phyloP scores from a whole-genome alignment of 2,329 filamentous ascomycete genomes.

The Aspergillus pseudotamarii region DNA sequence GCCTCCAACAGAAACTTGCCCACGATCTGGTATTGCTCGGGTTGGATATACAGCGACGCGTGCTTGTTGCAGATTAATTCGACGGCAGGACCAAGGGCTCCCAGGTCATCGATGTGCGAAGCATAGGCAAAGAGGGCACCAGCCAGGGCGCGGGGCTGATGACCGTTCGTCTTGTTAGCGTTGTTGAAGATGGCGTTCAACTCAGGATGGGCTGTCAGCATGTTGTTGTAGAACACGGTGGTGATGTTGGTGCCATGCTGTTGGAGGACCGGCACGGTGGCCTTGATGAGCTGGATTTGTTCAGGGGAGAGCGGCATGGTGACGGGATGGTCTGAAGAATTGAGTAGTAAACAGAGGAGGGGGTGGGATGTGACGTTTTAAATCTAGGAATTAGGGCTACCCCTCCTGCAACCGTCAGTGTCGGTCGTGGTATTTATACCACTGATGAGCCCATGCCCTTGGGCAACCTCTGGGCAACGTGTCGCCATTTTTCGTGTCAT shows the following conservation, averaged over 20 bases:
- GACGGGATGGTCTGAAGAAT: background rate
- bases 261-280: slow-evolving; percentile 69
- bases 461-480: background rate
- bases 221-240: slow-evolving; percentile 70
- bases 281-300: slow-evolving; percentile 24
- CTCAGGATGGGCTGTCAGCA: slow-evolving; percentile 66
- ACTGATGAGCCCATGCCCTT: background rate
- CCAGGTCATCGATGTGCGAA: slow-evolving; percentile 69
- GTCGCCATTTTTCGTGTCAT: background rate
- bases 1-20: slow-evolving; percentile 69
- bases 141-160: slow-evolving; percentile 71
- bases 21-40: slow-evolving; percentile 72
- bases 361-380: background rate
- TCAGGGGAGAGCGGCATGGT: background rate
- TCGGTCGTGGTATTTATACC: background rate
- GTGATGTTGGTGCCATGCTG: slow-evolving; percentile 71
- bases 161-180: slow-evolving; percentile 67
- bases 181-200: slow-evolving; percentile 73
- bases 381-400: background rate
- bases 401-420: background rate
- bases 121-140: slow-evolving; percentile 71
- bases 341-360: background rate
- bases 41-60: slow-evolving; percentile 67
- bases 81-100: slow-evolving; percentile 57
- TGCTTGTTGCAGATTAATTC: slow-evolving; percentile 79